Conservation (phyloP, 1,284 basidiomycete species). For the Trichosporon inkin region DNA sequence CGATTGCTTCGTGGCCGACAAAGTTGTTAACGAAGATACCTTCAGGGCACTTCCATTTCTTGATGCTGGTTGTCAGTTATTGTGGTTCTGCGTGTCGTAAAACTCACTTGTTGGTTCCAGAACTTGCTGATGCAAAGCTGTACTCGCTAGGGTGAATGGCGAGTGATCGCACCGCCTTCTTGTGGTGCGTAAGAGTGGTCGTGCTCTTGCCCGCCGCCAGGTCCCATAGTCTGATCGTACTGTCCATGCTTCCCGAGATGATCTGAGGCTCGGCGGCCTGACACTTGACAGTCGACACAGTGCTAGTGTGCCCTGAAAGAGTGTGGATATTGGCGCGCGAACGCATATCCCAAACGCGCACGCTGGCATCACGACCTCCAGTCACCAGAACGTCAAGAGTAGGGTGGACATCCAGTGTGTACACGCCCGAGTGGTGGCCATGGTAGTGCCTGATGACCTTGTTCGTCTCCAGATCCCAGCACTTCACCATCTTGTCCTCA, state of each 20-base stretch:
- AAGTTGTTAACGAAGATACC: conserved; percentile 95
- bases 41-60: conserved; percentile 98
- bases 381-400: conserved; percentile 94
- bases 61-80: conserved; percentile 59
- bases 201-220: conserved; percentile 96
- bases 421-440: conserved; percentile 94
- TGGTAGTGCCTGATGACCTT: conserved; percentile 98
- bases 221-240: conserved; percentile 95
- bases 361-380: conserved; percentile 88
- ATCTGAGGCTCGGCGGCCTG: conserved; percentile 97
- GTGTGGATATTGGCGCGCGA: conserved; percentile 95
- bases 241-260: conserved; percentile 97
- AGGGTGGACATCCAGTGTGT: conserved; percentile 81
- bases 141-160: conserved; percentile 95
- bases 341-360: conserved; percentile 97
- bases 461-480: conserved; percentile 98
- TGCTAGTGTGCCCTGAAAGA: conserved; percentile 86
- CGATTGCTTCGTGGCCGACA: conserved; percentile 90
- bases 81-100: no score
- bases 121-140: conserved; percentile 88
- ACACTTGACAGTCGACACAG: conserved; percentile 88
- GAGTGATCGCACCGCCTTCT: conserved; percentile 91
- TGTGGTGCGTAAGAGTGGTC: conserved; percentile 94
- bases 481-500: conserved; percentile 99
- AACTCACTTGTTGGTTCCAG: conserved; percentile 80